Evolutionary conservation across 2,329 filamentous ascomycete genomes (phyloP).

Genomic region (Rachicladosporium sp.): DNA sequence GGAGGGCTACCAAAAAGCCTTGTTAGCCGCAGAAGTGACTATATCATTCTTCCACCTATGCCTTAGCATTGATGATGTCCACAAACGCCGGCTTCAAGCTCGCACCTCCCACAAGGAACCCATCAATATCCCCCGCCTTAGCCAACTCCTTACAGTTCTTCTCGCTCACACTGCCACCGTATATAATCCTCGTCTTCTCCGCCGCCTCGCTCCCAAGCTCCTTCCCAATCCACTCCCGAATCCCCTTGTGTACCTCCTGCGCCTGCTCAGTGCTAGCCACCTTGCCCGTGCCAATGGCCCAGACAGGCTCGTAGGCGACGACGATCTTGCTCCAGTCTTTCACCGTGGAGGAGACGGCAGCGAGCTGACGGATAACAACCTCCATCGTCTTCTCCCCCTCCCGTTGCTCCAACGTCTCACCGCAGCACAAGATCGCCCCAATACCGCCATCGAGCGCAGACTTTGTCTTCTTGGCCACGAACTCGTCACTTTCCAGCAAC

Average conservation of each 20-base stretch:
- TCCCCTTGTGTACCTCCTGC: slow-evolving; percentile 85
- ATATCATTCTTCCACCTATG: slow-evolving; percentile 1
- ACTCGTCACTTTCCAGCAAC: slow-evolving; percentile 69
- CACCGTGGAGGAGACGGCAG: slow-evolving; percentile 65
- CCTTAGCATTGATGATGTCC: slow-evolving; percentile 55
- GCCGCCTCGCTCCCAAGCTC: slow-evolving; percentile 65
- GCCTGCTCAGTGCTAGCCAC: slow-evolving; percentile 81
- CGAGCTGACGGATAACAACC: slow-evolving; percentile 74
- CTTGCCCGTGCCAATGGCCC: slow-evolving; percentile 86
- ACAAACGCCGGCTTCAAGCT: slow-evolving; percentile 90
- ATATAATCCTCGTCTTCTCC: slow-evolving; percentile 84
- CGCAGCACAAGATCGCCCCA: slow-evolving; percentile 91
- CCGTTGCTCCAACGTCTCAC: slow-evolving; percentile 87
- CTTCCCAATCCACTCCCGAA: slow-evolving; percentile 72
- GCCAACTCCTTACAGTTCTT: slow-evolving; percentile 94
- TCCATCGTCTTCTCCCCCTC: slow-evolving; percentile 76
- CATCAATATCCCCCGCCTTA: slow-evolving; percentile 91
- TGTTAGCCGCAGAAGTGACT: too few relatives aligned
- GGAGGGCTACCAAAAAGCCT: too few relatives aligned
- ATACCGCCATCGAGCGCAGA: slow-evolving; percentile 76
- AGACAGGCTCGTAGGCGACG: slow-evolving; percentile 97
- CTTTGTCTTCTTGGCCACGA: slow-evolving; percentile 91
- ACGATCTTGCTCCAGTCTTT: slow-evolving; percentile 89
- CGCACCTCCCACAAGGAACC: slow-evolving; percentile 92
- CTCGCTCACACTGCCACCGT: slow-evolving; percentile 91